Conservation (phyloP, 2,329 filamentous ascomycete genomes). For the Aureobasidium sp. region DNA sequence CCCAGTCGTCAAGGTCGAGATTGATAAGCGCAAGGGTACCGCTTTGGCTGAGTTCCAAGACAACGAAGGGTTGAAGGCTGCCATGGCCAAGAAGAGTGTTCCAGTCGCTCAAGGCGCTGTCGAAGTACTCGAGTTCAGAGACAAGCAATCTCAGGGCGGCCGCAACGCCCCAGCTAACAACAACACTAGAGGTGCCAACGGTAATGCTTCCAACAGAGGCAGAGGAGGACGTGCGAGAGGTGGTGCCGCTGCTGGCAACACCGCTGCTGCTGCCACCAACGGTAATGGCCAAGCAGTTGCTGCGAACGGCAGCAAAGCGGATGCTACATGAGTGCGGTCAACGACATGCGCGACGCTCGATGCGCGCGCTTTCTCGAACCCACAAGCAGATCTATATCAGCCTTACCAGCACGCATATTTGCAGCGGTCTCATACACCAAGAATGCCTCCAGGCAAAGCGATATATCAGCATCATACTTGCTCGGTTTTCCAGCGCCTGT, state of each 20-base stretch:
- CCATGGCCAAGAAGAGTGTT: constrained; percentile 73
- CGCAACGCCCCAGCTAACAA: constrained; percentile 18
- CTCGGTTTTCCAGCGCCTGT: background rate
- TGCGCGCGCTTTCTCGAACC: background rate
- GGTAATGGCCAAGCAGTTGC: background rate
- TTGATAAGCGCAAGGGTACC: constrained; percentile 91
- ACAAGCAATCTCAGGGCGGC: constrained; percentile 28
- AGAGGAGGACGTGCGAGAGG: constrained; percentile 15
- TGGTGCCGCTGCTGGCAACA: constrained; percentile 11
- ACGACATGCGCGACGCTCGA: background rate
- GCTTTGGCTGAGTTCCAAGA: constrained; percentile 86
- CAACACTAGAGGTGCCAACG: background rate
- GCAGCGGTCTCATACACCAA: background rate
- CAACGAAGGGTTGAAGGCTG: constrained; percentile 64
- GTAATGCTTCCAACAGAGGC: constrained; percentile 9
- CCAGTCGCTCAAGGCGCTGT: constrained; percentile 78
- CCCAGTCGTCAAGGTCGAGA: constrained; percentile 70
- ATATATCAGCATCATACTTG: background rate
- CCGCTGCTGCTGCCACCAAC: constrained; percentile 15
- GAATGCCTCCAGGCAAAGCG: background rate
- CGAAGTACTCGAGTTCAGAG: constrained; percentile 76
- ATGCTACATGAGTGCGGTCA: constrained; percentile 8
- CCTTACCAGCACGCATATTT: background rate
- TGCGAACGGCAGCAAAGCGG: background rate
- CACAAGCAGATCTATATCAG: background rate